Base-by-base conservation (phyloP, 2,329 filamentous ascomycete genomes). In the Monosporascus sp. region DNA sequence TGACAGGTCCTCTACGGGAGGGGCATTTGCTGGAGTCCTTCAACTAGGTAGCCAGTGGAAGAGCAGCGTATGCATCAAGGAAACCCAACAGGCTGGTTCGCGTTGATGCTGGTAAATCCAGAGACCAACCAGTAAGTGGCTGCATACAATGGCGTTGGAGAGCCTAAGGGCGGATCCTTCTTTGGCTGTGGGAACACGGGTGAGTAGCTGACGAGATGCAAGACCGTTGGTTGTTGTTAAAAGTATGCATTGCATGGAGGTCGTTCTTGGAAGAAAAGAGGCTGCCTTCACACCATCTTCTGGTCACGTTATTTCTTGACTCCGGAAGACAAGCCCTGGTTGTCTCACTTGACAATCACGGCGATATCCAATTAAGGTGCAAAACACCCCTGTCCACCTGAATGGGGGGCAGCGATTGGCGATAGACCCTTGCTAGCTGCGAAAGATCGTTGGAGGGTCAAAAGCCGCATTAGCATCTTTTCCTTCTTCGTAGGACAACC, bases 361-460 rank as follows among this genome's bases (percentile, higher is more conserved):
- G 16, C 40, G 22, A 50, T 38, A 49, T 49, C 66, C 66, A 68
- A 68, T 68, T 54, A 57, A 52, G 38, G 26, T 54, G 55, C 38
- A 58, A 56, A 63, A 59, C 55, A 66, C 59, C 66, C 66, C 50
- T 67, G 65, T 48, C 58, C 63, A 54, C 59, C 63, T 65, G 62
- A 65, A 60, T 41, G 58, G 55, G 58, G 52, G 64, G 59, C 54
- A 53, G 59, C 57, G 59, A 66, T 67, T 68, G 66, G 66, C 52
- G 53, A 54, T 50, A 49, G 45, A 53, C 27, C 63, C 62, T 55
- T 60, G 62, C 19, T 46, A 35, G 52, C 22, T 45, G 60, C 58
- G 59, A 57, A 60, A 54, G 56, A 60, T 59, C 61, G 54, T 62
- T 60, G 49, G 58, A 14, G 27, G 27, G 27, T 35, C 31, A 35